Evolutionary conservation across 805 yeast species (phyloP).

Genomic region (Ogataea paraovalis): DNA sequence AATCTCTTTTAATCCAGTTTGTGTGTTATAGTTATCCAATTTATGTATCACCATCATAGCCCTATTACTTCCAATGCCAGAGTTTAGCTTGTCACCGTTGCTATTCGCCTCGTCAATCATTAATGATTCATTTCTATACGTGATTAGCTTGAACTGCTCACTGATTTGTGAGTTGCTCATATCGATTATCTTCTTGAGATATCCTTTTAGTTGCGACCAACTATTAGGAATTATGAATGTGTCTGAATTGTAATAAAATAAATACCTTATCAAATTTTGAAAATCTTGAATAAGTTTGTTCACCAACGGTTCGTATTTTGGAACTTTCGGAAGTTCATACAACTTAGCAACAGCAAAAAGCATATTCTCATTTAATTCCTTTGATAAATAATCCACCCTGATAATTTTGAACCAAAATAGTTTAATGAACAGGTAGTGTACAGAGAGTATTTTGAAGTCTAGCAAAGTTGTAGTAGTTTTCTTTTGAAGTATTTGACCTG

Average conservation of each 20-base stretch:
- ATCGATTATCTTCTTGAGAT: slow-evolving; percentile 40
- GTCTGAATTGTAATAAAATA: slow-evolving; percentile 50
- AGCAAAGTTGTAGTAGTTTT: slow-evolving; percentile 3
- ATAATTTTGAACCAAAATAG: slow-evolving; percentile 71
- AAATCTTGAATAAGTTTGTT: slow-evolving; percentile 18
- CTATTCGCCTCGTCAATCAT: slow-evolving; percentile 43
- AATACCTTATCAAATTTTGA: slow-evolving; percentile 35
- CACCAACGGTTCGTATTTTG: slow-evolving; percentile 15
- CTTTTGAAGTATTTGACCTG: slow-evolving; percentile 29
- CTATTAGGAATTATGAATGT: slow-evolving; percentile 59
- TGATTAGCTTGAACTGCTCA: slow-evolving; percentile 55
- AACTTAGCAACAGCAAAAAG: slow-evolving; percentile 29
- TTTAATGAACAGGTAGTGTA: slow-evolving; percentile 48
- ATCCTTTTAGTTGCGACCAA: slow-evolving; percentile 53
- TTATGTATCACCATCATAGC: slow-evolving; percentile 19
- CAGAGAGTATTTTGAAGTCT: slow-evolving; percentile 23
- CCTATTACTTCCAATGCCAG: slow-evolving; percentile 14
- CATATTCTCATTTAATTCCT: slow-evolving; percentile 60
- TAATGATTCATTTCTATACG: slow-evolving; percentile 67
- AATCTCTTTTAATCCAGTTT: slow-evolving; percentile 15
- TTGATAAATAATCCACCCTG: slow-evolving; percentile 52
- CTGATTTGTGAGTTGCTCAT: slow-evolving; percentile 28
- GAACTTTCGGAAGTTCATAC: slow-evolving; percentile 16
- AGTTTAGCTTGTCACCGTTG: slow-evolving; percentile 9
- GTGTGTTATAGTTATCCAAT: slow-evolving; percentile 26